These are phyloP conservation scores for Malus asiatica DNA, from an alignment of 306 rosid genomes.

Conservation along the genomic window DNA sequence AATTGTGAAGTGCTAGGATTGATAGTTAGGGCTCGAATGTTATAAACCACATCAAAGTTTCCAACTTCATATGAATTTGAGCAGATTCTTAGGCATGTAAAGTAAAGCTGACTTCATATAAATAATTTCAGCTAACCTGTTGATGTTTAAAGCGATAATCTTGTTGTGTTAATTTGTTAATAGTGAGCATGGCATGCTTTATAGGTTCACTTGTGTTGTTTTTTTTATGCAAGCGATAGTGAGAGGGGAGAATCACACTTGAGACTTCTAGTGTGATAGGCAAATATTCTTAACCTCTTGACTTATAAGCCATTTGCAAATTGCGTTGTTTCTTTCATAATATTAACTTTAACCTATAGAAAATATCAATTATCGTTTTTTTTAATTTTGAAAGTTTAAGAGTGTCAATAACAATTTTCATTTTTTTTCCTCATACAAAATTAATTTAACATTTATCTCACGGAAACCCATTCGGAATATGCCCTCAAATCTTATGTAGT, in stretches of 20 bases:
- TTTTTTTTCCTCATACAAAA: too few species aligned
- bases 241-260: too few species aligned
- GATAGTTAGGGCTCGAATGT: background rate
- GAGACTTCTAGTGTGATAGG: too few species aligned
- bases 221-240: too few species aligned
- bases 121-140: background rate
- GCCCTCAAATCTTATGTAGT: too few species aligned
- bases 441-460: too few species aligned
- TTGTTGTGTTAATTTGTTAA: background rate
- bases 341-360: background rate
- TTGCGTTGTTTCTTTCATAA: background rate
- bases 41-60: background rate
- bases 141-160: background rate
- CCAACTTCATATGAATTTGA: background rate
- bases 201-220: background rate
- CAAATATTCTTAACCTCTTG: background rate
- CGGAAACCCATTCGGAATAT: too few species aligned
- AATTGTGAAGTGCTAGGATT: slow-evolving; percentile 12
- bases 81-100: background rate
- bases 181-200: too few species aligned
- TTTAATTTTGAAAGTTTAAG: too few species aligned
- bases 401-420: too few species aligned
- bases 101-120: background rate
- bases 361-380: too few species aligned
- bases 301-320: background rate